Evolutionary conservation across 495 filamentous ascomycete species (phyloP).

Genomic region (Xylaria castorea): DNA sequence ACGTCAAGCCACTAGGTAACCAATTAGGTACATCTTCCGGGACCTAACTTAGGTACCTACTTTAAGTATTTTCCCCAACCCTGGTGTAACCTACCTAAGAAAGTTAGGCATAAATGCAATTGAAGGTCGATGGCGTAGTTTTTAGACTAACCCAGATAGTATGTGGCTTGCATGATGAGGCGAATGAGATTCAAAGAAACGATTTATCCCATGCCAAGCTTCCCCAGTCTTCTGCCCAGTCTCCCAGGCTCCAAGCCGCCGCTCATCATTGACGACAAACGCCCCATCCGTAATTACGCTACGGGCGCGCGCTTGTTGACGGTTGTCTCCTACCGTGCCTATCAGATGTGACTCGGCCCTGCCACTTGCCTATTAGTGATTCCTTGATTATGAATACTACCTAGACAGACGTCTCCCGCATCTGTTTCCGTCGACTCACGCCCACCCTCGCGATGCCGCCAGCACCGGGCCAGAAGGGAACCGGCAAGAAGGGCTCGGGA

Average conservation of each 20-base stretch:
- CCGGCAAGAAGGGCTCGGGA: constrained; percentile 72
- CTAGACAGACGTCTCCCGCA: not conserved
- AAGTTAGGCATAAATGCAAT: not conserved
- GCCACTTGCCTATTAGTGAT: not conserved
- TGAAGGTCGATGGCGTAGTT: not conserved
- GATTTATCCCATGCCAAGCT: constrained; percentile 3
- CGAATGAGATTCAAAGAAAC: not conserved
- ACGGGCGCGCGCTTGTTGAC: constrained; percentile 16
- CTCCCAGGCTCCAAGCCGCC: not conserved
- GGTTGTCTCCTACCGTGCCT: not conserved
- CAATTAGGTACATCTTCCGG: no score
- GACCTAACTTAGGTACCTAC: no score
- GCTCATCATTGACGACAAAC: constrained; percentile 10
- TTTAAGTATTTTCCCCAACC: not conserved
- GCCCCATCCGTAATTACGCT: constrained; percentile 22
- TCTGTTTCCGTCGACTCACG: not conserved
- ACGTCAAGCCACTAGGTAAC: not conserved
- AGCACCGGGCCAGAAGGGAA: constrained; percentile 69
- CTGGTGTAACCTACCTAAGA: not conserved
- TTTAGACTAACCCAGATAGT: not conserved
- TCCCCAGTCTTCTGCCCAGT: not conserved
- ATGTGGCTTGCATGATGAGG: constrained; percentile 3
- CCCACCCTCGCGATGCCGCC: constrained; percentile 52
- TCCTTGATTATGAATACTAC: not conserved
- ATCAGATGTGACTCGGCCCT: not conserved